Percentiles rank a stretch among this genome's conserved stretches.
Evolutionary conservation across 768 basidiomycete species (phyloP).

Genomic region (Crassisporium funariophilum): DNA sequence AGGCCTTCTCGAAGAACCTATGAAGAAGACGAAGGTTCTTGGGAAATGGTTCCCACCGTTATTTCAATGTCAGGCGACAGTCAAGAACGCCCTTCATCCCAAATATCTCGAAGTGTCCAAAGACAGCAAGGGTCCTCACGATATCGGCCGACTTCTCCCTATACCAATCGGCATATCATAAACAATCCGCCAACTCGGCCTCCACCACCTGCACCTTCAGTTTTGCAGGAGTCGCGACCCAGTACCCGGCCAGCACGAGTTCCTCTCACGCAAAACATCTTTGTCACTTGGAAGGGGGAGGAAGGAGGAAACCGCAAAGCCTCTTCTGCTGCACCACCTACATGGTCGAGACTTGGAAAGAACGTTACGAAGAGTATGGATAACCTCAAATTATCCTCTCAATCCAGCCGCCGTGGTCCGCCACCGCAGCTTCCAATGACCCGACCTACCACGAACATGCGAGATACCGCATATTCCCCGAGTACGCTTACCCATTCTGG

Average conservation of each 20-base stretch:
- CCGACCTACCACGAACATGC: constrained; percentile 25
- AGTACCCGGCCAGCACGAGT: constrained; percentile 40
- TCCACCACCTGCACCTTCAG: constrained; percentile 36
- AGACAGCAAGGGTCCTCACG: constrained; percentile 17
- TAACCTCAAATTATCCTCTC: constrained; percentile 35
- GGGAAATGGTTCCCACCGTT: constrained; percentile 21
- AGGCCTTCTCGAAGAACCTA: constrained; percentile 11
- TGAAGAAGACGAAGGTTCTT: constrained; percentile 23
- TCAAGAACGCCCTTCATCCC: constrained; percentile 16
- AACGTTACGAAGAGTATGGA: constrained; percentile 58
- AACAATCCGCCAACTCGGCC: constrained; percentile 39
- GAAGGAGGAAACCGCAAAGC: constrained; percentile 40
- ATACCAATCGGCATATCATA: constrained; percentile 31
- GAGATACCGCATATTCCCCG: constrained; percentile 26
- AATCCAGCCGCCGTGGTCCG: constrained; percentile 26
- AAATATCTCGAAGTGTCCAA: constrained; percentile 8
- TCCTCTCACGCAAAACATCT: constrained; percentile 47
- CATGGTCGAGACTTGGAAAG: constrained; percentile 29
- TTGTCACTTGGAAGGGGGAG: constrained; percentile 55
- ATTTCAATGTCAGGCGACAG: constrained; percentile 16
- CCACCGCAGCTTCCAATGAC: constrained; percentile 37
- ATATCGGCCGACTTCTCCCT: constrained; percentile 32
- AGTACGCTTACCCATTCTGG: constrained; percentile 29
- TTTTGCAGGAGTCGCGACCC: constrained; percentile 28
- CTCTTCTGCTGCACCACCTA: constrained; percentile 34